Evolutionary conservation across 257 asterid genomes (phyloP).

Genomic region (Solanum paucissectum): DNA sequence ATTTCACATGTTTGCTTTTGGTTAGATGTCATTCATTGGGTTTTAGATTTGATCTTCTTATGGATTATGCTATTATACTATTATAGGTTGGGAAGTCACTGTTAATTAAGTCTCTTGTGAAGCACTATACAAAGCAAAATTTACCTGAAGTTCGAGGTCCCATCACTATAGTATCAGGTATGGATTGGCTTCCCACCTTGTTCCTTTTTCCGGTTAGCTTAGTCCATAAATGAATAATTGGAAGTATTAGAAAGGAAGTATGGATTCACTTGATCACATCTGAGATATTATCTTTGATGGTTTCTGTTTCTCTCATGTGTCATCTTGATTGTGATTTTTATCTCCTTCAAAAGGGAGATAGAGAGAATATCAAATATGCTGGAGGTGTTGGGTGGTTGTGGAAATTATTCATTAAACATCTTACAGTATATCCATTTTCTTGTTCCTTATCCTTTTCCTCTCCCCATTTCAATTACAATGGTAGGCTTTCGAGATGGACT

Average conservation of each 20-base stretch:
- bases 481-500: neutral
- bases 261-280: neutral
- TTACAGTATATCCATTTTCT: neutral
- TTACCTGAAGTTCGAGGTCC: slow-evolving; percentile 97
- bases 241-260: neutral
- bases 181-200: neutral
- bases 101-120: slow-evolving; percentile 66
- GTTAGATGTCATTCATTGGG: neutral
- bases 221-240: neutral
- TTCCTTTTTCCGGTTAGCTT: neutral
- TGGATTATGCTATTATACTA: neutral
- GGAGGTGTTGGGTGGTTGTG: neutral
- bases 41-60: neutral
- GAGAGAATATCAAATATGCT: neutral
- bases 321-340: neutral
- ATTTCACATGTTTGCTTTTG: neutral
- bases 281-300: neutral
- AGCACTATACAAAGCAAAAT: slow-evolving; percentile 81
- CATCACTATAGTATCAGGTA: slow-evolving; percentile 90
- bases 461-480: neutral
- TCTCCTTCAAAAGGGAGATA: neutral
- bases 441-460: neutral
- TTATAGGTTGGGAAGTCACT: slow-evolving; percentile 88
- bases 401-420: neutral
- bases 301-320: neutral